phyloP scores from a whole-genome alignment of 2,329 filamentous ascomycete genomes.

The Hypoxylon sp. region DNA sequence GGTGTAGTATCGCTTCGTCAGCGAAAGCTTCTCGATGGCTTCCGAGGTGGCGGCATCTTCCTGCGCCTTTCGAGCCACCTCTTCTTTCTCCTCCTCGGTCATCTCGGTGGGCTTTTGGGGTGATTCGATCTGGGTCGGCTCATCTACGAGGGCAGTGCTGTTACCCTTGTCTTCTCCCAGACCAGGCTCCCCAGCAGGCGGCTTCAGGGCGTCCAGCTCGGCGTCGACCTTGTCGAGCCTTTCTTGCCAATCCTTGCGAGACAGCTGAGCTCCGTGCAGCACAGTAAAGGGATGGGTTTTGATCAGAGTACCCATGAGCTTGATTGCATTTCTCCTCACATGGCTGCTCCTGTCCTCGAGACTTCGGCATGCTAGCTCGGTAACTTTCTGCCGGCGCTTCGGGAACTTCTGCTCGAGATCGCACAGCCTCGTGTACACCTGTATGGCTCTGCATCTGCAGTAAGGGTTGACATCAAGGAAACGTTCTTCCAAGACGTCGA shows the following conservation, averaged over 20 bases:
- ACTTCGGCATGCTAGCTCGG: constrained; percentile 86
- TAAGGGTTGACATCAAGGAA: constrained; percentile 98
- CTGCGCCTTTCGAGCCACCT: constrained; percentile 78
- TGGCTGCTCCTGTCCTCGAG: constrained; percentile 98
- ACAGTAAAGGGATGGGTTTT: constrained; percentile 94
- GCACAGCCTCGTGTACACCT: constrained; percentile 91
- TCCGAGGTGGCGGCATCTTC: constrained; percentile 90
- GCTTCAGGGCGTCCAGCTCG: constrained; percentile 82
- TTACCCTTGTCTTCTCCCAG: constrained; percentile 74
- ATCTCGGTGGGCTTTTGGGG: constrained; percentile 70
- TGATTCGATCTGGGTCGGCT: constrained; percentile 82
- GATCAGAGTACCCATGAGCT: constrained; percentile 85
- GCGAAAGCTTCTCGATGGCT: constrained; percentile 83
- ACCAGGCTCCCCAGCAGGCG: constrained; percentile 76
- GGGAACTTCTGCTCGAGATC: constrained; percentile 97
- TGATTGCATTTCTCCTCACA: constrained; percentile 93
- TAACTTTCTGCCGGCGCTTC: constrained; percentile 85
- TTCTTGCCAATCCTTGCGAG: constrained; percentile 83
- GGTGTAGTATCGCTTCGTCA: constrained; percentile 90
- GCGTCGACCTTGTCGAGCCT: constrained; percentile 83
- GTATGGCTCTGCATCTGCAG: constrained; percentile 87
- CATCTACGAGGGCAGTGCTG: constrained; percentile 78
- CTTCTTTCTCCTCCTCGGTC: constrained; percentile 80
- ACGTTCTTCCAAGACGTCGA: constrained; percentile 93
- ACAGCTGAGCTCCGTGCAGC: constrained; percentile 87